A percentile compares a stretch with the other conserved stretches of the same genome.
Conservation (phyloP, 129 eudicot genomes). For the Lactuca saligna region DNA sequence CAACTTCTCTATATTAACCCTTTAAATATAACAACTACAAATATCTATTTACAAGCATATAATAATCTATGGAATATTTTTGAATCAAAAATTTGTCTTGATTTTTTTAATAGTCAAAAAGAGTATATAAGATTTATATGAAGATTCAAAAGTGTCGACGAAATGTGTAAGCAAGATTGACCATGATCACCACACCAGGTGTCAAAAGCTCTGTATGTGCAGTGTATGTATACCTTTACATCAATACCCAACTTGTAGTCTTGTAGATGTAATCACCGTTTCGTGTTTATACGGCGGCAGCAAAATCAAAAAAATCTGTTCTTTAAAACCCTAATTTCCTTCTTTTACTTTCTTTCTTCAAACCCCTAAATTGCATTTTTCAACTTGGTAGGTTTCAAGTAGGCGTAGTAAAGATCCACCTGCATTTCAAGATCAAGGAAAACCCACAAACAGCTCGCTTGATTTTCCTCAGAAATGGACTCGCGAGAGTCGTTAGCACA, state of each 20-base stretch:
- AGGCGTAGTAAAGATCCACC: constrained; percentile 11
- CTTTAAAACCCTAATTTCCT: constrained; percentile 28
- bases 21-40: not conserved
- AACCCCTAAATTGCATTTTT: constrained; percentile 25
- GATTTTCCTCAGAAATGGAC: constrained; percentile 39
- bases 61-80: not conserved
- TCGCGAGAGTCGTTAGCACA: constrained; percentile 41
- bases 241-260: constrained; percentile 31
- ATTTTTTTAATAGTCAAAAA: constrained; percentile 16
- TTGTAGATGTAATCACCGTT: constrained; percentile 20
- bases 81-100: not conserved
- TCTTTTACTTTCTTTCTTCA: constrained; percentile 1
- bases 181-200: constrained; percentile 42
- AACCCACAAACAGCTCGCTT: not conserved
- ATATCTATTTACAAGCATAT: not conserved
- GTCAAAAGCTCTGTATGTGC: constrained; percentile 22
- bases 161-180: constrained; percentile 31
- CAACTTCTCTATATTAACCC: not conserved
- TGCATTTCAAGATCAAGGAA: constrained; percentile 26
- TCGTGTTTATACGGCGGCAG: constrained; percentile 27
- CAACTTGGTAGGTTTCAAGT: not conserved
- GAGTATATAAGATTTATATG: constrained; percentile 20
- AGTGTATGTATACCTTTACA: constrained; percentile 18
- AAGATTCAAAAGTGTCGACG: constrained; percentile 46
- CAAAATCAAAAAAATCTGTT: constrained; percentile 15